Conservation (phyloP, 2,329 filamentous ascomycete species). For the Trichoderma atroviride region DNA sequence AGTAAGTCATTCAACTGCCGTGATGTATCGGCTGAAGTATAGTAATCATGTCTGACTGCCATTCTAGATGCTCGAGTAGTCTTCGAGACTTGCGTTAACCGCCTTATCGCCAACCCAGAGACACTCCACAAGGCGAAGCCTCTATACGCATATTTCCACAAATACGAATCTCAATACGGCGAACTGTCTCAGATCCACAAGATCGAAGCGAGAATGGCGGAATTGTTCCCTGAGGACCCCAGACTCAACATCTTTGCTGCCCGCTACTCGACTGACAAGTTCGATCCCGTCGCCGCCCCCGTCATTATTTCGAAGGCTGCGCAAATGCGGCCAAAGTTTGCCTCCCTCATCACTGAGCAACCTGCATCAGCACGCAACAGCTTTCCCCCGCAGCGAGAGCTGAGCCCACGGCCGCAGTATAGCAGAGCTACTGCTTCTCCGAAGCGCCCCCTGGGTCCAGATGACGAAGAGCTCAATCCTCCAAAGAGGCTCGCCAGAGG, state of each 20-base stretch:
- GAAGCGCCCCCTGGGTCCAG: constrained; percentile 63
- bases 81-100: constrained; percentile 90
- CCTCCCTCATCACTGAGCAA: constrained; percentile 59
- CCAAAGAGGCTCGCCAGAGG: constrained; percentile 85
- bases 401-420: constrained; percentile 54
- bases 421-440: constrained; percentile 55
- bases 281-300: constrained; percentile 80
- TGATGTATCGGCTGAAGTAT: no score
- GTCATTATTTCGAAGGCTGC: constrained; percentile 79
- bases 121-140: constrained; percentile 75
- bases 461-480: constrained; percentile 74
- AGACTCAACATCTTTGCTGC: constrained; percentile 73
- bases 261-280: constrained; percentile 70
- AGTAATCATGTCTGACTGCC: constrained; percentile 29
- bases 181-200: constrained; percentile 89
- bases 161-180: constrained; percentile 92
- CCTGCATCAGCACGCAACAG: constrained; percentile 50
- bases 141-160: constrained; percentile 89
- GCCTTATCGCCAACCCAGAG: constrained; percentile 76
- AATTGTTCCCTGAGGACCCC: constrained; percentile 89
- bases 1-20: constrained; percentile 62
- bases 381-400: constrained; percentile 43
- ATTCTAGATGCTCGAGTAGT: constrained; percentile 83
- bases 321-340: constrained; percentile 70
- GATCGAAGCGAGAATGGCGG: constrained; percentile 87